Base-by-base conservation (phyloP, 805 yeast genomes). In the Phaffomyces opuntiae region DNA sequence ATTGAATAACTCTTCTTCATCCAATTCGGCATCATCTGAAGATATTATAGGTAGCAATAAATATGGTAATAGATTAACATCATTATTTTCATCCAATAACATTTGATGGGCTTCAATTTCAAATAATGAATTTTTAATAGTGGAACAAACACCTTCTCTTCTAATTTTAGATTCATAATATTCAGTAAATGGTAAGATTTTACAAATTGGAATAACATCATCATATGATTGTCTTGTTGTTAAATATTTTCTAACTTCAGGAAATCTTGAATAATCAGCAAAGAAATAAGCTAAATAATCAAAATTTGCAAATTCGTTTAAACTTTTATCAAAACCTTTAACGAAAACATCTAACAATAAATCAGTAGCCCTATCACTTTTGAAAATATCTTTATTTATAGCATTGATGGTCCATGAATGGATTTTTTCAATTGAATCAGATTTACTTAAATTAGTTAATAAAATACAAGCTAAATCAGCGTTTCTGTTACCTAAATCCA, bases 81-180 rank as follows among this genome's bases (percentile, higher is more conserved):
- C 50, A 31, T 40, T 65, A 34, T 73, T 78, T 55, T 85, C 83
- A 5, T 68, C 70, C 36, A 88, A 62, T 38, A 91, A 68, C 24
- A 60, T 63, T 54, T 66, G 65, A 60, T 91, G 98, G 33, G 77
- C 64, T 36, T 80, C 77, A 1, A 86, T 70, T 59, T 90, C 96
- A 58, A 91, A 91, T 42, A 91, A 68, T 0, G 91, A 77, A 65
- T 91, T 91, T 63, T 93, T 91, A 54, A 93, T 86, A 2, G 96
- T 85, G 6, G 95, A 84, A 1, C 95, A 95, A 35, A 87, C 90
- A 59, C 96, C 97, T 61, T 85, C 90, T 65, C 98, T 77, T 67
- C 98, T 80, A 25, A 79, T 78, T 56, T 78, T 79, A 13, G 87
- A 73, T 58, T 84, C 90, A 53, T 81, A 84, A 57, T 81, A 78